Conservation (phyloP, 176 grass and related monocot genomes). For the Oryza rufipogon region DNA sequence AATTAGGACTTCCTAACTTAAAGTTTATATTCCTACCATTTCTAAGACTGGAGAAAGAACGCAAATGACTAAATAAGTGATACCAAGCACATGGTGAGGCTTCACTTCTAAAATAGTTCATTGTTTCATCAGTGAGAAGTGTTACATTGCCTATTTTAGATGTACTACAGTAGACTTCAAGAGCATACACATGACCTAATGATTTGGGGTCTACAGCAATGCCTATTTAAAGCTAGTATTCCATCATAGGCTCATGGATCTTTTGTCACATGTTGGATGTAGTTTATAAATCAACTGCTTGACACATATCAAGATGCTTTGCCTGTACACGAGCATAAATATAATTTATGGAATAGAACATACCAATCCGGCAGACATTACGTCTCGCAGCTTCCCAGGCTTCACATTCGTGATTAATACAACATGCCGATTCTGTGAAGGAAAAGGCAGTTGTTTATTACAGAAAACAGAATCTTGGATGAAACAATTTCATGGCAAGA, state of each 20-base stretch:
- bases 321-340: conserved; percentile 12
- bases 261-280: neutral
- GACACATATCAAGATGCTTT: conserved; percentile 28
- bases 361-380: conserved; percentile 98
- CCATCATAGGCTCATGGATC: neutral
- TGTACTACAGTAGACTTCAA: neutral
- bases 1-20: conserved; percentile 9
- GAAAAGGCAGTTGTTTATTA: conserved; percentile 35
- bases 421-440: conserved; percentile 77
- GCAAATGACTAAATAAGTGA: neutral
- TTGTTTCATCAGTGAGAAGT: conserved; percentile 8
- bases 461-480: conserved; percentile 20
- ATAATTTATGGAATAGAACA: conserved; percentile 23
- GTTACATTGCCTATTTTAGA: conserved; percentile 13
- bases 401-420: conserved; percentile 98
- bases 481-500: neutral
- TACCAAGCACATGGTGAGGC: neutral
- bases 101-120: neutral
- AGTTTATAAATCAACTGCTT: conserved; percentile 16
- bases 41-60: conserved; percentile 11
- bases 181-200: conserved; percentile 9
- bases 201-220: conserved; percentile 1
- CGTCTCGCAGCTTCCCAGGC: conserved; percentile 90
- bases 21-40: conserved; percentile 11
- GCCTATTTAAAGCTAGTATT: neutral